Evolutionary conservation across 78 protist species (phyloP), one percentile per base, ranked within the genome.

Genomic region (Dictyostelium intermedium): DNA sequence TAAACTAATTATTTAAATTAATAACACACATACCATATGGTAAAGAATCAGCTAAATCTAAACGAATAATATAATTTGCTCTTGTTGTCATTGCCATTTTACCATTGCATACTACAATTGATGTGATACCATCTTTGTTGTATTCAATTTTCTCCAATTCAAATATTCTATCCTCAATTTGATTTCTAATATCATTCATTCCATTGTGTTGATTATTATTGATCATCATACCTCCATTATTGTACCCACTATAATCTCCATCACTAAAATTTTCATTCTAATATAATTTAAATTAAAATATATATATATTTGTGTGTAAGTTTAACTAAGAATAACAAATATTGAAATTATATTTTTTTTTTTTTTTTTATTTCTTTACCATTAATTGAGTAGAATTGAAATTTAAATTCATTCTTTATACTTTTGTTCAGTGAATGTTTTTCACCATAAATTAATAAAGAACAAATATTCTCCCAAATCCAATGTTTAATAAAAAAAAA

Each of bases 11-110:
- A 69, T 5, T 69, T 25, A 11, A 13, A 23, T 70, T 32, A 32
- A 14, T 18, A 34, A 56, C 41, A 13, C 6, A 39, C 32, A 9
- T 79, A 79, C 84, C 96, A 50, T 92, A 76, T 2, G 83, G 39
- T 5, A 23, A 1, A 30, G 85, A 83, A 35, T 92, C 73, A 2
- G 35, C 32, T 2, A 84, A 18, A 73, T 92, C 96, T 20, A 85
- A 50, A 73, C 96, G 91, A 43, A 61, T 60, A 47, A 92, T 84
- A 30, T 23, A 23, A 16, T 63, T 47, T 13, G 23, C 14, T 11
- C 76, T 41, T 8, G 86, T 56, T 5, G 96, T 84, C 45, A 92
- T 92, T 30, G 85, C 66, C 77, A 92, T n/a, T 27, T 53, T 32
- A 34, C 72, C 82, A 32, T 78, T 45, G 2, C 77, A 35, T 25